A percentile compares a stretch with the other conserved stretches of the same genome.
Evolutionary conservation across 805 yeast genomes (phyloP).

Genomic region (Saccharomycopsis amapae): DNA sequence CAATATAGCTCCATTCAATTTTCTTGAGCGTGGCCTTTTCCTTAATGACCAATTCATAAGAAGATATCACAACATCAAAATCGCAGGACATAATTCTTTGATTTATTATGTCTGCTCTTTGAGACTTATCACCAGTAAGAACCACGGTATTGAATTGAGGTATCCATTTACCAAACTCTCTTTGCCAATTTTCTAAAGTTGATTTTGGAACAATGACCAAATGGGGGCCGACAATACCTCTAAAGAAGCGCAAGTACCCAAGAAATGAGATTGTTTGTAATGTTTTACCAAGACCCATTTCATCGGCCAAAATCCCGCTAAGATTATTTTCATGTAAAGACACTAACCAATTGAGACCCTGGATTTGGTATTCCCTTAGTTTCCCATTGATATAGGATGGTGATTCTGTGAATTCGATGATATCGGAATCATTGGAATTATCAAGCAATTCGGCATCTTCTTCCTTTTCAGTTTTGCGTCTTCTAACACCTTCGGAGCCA

Average conservation of each 20-base stretch:
- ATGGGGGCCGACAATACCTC: conserved; percentile 61
- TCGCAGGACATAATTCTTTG: conserved; percentile 47
- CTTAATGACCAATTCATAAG: conserved; percentile 70
- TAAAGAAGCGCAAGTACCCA: conserved; percentile 62
- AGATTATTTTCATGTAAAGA: conserved; percentile 59
- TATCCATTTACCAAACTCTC: conserved; percentile 74
- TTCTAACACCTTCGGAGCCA: conserved; percentile 34
- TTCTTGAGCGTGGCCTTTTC: conserved; percentile 63
- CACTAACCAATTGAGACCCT: conserved; percentile 75
- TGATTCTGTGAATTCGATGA: conserved; percentile 73
- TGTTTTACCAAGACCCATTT: conserved; percentile 82
- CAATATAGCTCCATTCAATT: conserved; percentile 68
- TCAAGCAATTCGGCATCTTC: conserved; percentile 68
- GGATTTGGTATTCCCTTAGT: conserved; percentile 68
- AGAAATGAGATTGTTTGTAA: conserved; percentile 71
- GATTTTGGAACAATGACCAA: conserved; percentile 74
- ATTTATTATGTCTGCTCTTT: conserved; percentile 48
- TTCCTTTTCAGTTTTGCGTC: conserved; percentile 69
- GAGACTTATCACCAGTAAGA: conserved; percentile 68
- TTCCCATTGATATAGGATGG: conserved; percentile 66
- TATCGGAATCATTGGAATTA: conserved; percentile 25
- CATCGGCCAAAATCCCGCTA: conserved; percentile 76
- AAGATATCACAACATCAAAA: conserved; percentile 65
- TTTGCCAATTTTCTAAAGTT: conserved; percentile 72
- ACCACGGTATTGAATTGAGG: conserved; percentile 69